Conservation (phyloP, 768 basidiomycete species). For the Mrakia hoshinonis region DNA sequence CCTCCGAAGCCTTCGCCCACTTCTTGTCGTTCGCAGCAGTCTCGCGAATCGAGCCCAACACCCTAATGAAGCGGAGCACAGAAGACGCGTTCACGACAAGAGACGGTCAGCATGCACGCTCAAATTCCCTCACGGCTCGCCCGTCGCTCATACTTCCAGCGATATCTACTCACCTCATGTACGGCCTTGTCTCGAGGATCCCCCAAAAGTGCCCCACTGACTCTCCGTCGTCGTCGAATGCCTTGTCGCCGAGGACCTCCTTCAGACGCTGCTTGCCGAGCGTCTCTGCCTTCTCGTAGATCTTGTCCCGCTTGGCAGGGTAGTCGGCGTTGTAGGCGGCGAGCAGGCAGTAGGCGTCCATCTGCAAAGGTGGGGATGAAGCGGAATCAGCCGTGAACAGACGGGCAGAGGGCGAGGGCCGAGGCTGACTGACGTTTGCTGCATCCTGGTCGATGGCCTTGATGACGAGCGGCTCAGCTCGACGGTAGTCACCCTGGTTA, state of each 20-base stretch:
- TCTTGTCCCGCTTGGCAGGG: not conserved
- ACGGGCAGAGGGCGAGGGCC: not conserved
- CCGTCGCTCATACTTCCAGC: not conserved
- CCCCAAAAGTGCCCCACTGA: not conserved
- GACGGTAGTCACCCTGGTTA: not conserved
- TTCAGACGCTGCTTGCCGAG: not conserved
- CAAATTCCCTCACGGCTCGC: too few relatives aligned
- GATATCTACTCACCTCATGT: not conserved
- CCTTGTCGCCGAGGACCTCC: not conserved
- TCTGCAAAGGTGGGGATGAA: not conserved
- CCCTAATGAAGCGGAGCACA: not conserved
- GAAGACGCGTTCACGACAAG: too few relatives aligned
- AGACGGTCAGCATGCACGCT: too few relatives aligned
- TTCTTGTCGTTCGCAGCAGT: conserved; percentile 3
- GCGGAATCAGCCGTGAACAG: not conserved
- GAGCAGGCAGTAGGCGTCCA: conserved; percentile 13
- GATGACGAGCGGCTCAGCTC: not conserved
- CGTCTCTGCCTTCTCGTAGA: not conserved
- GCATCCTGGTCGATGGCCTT: not conserved
- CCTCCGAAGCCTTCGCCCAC: not conserved
- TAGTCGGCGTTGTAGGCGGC: conserved; percentile 3
- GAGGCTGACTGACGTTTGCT: conserved; percentile 8
- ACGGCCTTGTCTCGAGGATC: conserved; percentile 2
- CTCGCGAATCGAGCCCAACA: conserved; percentile 10
- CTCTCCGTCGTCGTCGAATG: conserved; percentile 3